A percentile compares a stretch with the other conserved stretches of the same genome.
These are phyloP conservation scores for Chaetomium tenue DNA, from an alignment of 495 filamentous ascomycete genomes.

Conservation along the genomic window DNA sequence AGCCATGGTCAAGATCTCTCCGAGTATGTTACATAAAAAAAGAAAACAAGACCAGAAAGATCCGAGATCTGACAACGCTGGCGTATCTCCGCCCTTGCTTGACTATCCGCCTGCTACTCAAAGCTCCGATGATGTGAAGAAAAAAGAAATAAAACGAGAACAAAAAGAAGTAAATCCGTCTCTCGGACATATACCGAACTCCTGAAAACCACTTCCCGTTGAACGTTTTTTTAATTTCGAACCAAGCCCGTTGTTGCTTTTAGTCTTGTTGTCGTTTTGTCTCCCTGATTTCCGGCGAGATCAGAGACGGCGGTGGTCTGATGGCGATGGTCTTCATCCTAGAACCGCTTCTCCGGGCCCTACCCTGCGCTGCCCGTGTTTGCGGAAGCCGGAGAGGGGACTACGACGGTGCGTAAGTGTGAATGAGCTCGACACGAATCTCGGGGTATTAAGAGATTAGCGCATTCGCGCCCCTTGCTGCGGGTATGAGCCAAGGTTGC, in stretches of 20 bases:
- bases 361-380: neutral
- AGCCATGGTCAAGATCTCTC: conserved; percentile 18
- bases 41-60: conserved; percentile 23
- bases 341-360: neutral
- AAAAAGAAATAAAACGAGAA: conserved; percentile 16
- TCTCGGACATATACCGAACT: conserved; percentile 31
- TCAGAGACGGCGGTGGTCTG: neutral
- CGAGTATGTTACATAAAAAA: conserved; percentile 35
- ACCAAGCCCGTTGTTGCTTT: conserved; percentile 21
- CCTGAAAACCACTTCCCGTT: conserved; percentile 14
- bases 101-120: conserved; percentile 6
- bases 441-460: conserved; percentile 31
- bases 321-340: neutral
- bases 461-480: conserved; percentile 15
- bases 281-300: neutral
- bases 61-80: conserved; percentile 26
- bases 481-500: conserved; percentile 28
- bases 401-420: neutral
- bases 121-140: conserved; percentile 10
- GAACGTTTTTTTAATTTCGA: conserved; percentile 24
- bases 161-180: conserved; percentile 15
- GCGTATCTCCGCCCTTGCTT: conserved; percentile 8
- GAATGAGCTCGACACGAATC: neutral
- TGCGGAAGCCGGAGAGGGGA: no score
- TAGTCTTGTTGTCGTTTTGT: conserved; percentile 7